Evolutionary conservation across 2,329 filamentous ascomycete genomes (phyloP).

Genomic region (Mollisiaceae sp.): DNA sequence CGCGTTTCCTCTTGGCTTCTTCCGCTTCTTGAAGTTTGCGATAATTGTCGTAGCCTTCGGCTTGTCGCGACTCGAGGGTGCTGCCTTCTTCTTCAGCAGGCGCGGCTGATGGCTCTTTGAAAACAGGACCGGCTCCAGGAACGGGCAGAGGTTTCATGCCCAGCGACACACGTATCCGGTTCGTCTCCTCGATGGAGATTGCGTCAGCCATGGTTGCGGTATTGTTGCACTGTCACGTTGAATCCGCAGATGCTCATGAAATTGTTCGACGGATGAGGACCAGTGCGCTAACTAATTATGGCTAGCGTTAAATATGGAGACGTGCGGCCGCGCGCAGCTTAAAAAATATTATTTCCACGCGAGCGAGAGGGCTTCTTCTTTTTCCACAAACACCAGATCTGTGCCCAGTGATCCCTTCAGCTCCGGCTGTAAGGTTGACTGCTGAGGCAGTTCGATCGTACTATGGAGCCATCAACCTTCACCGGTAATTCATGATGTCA

Average conservation of each 20-base stretch:
- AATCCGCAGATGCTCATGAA: conserved; percentile 3
- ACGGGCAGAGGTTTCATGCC: conserved; percentile 90
- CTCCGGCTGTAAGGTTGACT: conserved; percentile 76
- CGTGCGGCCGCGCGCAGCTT: conserved; percentile 25
- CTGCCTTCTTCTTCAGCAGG: conserved; percentile 72
- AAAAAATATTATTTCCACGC: conserved; percentile 38
- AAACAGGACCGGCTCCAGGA: conserved; percentile 69
- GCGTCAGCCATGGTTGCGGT: conserved; percentile 53
- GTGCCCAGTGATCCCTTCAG: conserved; percentile 81
- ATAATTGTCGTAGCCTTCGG: conserved; percentile 75
- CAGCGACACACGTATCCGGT: conserved; percentile 86
- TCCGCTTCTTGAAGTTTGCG: conserved; percentile 71
- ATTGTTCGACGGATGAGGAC: background rate
- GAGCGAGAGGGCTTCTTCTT: conserved; percentile 45
- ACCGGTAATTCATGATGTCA: conserved; percentile 67
- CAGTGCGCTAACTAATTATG: background rate
- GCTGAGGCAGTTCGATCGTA: conserved; percentile 83
- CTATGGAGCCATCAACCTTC: conserved; percentile 73
- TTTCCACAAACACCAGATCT: conserved; percentile 69
- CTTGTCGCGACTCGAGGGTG: conserved; percentile 82
- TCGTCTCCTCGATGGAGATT: conserved; percentile 88
- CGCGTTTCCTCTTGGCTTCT: conserved; percentile 75
- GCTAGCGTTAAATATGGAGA: conserved; percentile 7
- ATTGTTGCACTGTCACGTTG: background rate
- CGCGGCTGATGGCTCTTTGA: conserved; percentile 51